These are phyloP conservation scores for Astragalus membranaceus DNA, from an alignment of 306 rosid species.

Conservation along the genomic window DNA sequence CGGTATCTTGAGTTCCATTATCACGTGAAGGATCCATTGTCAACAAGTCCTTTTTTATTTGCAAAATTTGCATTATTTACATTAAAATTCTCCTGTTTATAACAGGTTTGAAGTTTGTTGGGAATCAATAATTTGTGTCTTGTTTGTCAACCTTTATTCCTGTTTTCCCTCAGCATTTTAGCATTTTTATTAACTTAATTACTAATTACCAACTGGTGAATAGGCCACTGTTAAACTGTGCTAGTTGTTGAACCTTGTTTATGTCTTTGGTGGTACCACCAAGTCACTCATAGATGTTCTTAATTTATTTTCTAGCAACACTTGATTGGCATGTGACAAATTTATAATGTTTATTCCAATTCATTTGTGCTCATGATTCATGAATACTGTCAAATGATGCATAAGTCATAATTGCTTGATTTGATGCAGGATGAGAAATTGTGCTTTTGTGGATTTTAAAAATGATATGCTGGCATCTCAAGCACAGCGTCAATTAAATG, in stretches of 20 bases:
- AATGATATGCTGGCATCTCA: conserved; percentile 62
- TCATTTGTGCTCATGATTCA: not conserved
- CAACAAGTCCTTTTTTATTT: too few species aligned
- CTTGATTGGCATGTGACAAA: not conserved
- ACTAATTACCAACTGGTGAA: not conserved
- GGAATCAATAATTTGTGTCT: too few species aligned
- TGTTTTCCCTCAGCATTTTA: not conserved
- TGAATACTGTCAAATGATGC: not conserved
- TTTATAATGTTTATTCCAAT: not conserved
- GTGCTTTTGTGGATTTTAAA: conserved; percentile 72
- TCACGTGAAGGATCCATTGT: too few species aligned
- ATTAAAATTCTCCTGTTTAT: too few species aligned
- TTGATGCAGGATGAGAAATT: conserved; percentile 57
- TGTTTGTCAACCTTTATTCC: not conserved
- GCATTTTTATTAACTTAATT: not conserved
- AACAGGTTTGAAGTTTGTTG: too few species aligned
- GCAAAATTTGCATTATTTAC: too few species aligned
- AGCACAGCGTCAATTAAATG: conserved; percentile 72
- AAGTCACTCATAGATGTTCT: not conserved
- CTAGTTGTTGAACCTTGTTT: not conserved
- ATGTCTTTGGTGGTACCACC: not conserved
- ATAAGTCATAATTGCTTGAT: not conserved
- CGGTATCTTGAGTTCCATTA: too few species aligned
- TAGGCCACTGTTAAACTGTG: not conserved
- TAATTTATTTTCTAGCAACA: not conserved